Percentiles rank a stretch among this genome's conserved stretches.
phyloP scores from a whole-genome alignment of 768 basidiomycete genomes.

The Pleurotus djamor region DNA sequence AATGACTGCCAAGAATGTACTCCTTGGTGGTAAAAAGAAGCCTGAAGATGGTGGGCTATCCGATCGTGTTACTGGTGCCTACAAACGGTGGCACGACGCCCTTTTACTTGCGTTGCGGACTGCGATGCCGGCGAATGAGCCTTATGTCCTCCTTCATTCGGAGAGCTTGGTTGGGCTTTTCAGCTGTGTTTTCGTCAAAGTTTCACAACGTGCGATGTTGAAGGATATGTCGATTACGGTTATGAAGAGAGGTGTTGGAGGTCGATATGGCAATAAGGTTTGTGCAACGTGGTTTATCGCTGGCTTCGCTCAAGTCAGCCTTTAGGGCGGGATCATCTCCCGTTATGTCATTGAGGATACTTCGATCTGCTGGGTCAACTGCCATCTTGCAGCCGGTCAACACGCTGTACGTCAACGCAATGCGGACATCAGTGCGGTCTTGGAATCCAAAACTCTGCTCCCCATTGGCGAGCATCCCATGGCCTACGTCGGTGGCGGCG shows the following conservation, averaged over 20 bases:
- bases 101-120: constrained; percentile 70
- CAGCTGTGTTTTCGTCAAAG: constrained; percentile 73
- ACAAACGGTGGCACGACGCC: constrained; percentile 87
- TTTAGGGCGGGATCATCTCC: constrained; percentile 85
- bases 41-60: constrained; percentile 51
- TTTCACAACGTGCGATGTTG: constrained; percentile 54
- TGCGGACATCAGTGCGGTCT: constrained; percentile 80
- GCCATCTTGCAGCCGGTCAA: constrained; percentile 96
- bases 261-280: constrained; percentile 95
- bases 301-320: neutral
- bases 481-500: constrained; percentile 86
- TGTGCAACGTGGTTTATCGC: constrained; percentile 13
- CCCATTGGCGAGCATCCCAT: constrained; percentile 51
- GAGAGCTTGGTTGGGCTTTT: constrained; percentile 93
- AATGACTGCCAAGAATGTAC: constrained; percentile 88
- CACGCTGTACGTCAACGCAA: constrained; percentile 79
- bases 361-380: constrained; percentile 93
- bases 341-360: constrained; percentile 91
- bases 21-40: constrained; percentile 76
- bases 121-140: constrained; percentile 69
- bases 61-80: constrained; percentile 84
- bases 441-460: constrained; percentile 80
- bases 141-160: constrained; percentile 78
- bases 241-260: constrained; percentile 91
- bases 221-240: constrained; percentile 74